These are phyloP conservation scores for Penicillium alfredii DNA, from an alignment of 495 filamentous ascomycete genomes.

Conservation along the genomic window DNA sequence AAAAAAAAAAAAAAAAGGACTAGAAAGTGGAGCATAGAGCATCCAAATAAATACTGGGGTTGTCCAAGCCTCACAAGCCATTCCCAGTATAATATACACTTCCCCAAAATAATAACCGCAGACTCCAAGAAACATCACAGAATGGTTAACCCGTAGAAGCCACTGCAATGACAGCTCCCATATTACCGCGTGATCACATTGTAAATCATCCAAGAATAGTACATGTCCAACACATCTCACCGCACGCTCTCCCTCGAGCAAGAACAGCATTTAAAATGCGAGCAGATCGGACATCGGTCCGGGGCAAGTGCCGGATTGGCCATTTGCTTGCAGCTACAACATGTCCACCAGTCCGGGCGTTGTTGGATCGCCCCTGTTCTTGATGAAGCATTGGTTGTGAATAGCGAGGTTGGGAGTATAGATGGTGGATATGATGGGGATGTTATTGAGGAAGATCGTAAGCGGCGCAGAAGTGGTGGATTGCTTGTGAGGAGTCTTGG, in stretches of 20 bases:
- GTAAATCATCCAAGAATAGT: too few relatives aligned
- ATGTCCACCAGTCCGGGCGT: conserved; percentile 4
- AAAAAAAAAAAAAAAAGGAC: conserved; percentile 1
- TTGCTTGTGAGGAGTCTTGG: too few relatives aligned
- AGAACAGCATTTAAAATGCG: not conserved
- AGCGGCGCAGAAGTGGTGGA: too few relatives aligned
- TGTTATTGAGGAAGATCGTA: too few relatives aligned
- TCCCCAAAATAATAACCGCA: too few relatives aligned
- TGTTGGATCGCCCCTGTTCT: not conserved
- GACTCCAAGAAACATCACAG: too few relatives aligned
- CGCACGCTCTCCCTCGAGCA: conserved; percentile 2
- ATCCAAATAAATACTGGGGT: too few relatives aligned
- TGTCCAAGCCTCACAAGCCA: too few relatives aligned
- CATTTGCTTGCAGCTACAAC: conserved; percentile 1
- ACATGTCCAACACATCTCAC: conserved; percentile 2
- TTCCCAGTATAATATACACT: too few relatives aligned
- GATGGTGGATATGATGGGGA: not conserved
- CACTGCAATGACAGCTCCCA: too few relatives aligned
- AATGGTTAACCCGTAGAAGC: too few relatives aligned
- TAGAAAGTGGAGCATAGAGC: not conserved
- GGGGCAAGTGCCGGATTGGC: conserved; percentile 6
- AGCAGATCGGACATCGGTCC: conserved; percentile 9
- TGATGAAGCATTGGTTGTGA: not conserved
- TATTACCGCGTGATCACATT: too few relatives aligned
- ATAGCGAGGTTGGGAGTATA: not conserved